Evolutionary conservation across 225 moss, liverwort and hornwort genomes (phyloP).

Genomic region (Bryoerythrophyllum caledonicum): DNA sequence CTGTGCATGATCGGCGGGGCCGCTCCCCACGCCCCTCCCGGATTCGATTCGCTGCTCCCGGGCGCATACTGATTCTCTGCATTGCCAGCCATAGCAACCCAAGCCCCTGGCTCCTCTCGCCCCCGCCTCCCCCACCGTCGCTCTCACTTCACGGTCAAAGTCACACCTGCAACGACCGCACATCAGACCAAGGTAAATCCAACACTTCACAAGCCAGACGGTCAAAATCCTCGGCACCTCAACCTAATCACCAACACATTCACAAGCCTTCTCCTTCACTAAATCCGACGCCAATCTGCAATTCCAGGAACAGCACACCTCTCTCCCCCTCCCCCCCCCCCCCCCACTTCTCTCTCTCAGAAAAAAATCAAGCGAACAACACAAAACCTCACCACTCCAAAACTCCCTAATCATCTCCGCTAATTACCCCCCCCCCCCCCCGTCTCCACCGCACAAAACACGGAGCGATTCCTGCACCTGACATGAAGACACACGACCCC

Average conservation of each 20-base stretch:
- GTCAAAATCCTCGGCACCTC: too few relatives aligned
- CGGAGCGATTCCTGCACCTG: conserved; percentile 18
- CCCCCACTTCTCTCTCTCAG: neutral
- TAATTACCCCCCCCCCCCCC: neutral
- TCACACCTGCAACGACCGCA: conserved; percentile 34
- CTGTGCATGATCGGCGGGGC: conserved; percentile 61
- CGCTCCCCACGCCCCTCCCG: conserved; percentile 48
- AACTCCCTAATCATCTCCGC: neutral
- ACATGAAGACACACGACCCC: conserved; percentile 14
- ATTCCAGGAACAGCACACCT: too few relatives aligned
- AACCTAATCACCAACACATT: neutral
- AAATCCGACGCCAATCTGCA: neutral
- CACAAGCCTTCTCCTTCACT: neutral
- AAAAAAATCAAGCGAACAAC: neutral
- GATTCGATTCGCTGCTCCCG: conserved; percentile 32
- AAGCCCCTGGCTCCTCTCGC: conserved; percentile 14
- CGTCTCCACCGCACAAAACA: neutral
- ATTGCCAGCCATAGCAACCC: conserved; percentile 41
- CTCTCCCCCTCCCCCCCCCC: too few relatives aligned
- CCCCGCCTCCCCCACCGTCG: conserved; percentile 6
- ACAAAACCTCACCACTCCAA: neutral
- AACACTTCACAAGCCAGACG: neutral
- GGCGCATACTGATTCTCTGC: conserved; percentile 41
- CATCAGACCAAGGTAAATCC: conserved; percentile 5
- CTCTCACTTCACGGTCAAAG: neutral